Base-by-base conservation (phyloP, 1,284 basidiomycete species). In the Stygiomarasmius scandens region DNA sequence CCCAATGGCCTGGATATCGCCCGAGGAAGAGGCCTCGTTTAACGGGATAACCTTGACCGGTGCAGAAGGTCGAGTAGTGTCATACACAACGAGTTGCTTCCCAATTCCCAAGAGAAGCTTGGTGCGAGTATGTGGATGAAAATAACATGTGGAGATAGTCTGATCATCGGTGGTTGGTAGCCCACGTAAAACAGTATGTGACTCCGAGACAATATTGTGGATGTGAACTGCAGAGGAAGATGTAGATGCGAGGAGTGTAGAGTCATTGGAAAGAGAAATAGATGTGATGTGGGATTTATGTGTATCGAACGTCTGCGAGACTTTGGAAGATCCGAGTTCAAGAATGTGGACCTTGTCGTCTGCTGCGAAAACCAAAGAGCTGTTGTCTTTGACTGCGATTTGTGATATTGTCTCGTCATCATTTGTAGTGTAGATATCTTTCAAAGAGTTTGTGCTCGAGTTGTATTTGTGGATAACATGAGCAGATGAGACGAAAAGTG, bases 321-420 rank as follows among this genome's bases (percentile, higher is more conserved):
- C 71, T 60, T 77, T 80, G 14, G 82, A 78, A 48, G 69, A 74
- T n/a, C 73, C 65, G 23, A 78, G 83, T 60, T 89, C 83, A 55
- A 92, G 78, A 41, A 90, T 71, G 66, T 87, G 79, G 55, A 93
- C 80, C 49, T 78, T 78, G 63, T 83, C 72, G 12, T 68, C 77
- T 24, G 69, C 69, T 45, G 75, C 76, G 60, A 82, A 80, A 55
- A 86, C 74, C 52, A 87, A 61, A 1, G 72, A 77, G 16, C 71
- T 71, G 47, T 75, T 79, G 58, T 82, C 79, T 64, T 78, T 83
- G 53, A 71, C 72, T 10, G 75, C 66, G 10, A 88, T 66, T 51
- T 77, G 73, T 1, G 75, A 67, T 24, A 83, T 73, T 22, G 70
- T 67, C 4, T 65, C 58, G 4, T 65, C 66, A 41, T 41, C n/a